phyloP scores from a whole-genome alignment of 2,329 filamentous ascomycete genomes.

The Penicillium hordei region DNA sequence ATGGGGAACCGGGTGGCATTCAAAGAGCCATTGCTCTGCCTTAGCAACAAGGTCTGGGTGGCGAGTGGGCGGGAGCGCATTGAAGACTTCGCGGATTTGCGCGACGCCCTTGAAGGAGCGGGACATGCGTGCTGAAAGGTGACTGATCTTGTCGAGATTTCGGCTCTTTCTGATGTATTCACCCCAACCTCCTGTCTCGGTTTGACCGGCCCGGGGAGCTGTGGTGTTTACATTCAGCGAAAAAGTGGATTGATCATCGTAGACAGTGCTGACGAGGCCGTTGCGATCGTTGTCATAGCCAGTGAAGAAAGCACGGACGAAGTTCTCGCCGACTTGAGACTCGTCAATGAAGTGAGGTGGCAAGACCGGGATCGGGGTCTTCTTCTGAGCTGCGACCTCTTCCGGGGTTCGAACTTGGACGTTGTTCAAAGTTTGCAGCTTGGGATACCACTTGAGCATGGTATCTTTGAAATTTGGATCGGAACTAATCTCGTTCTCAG shows the following conservation, averaged over 20 bases:
- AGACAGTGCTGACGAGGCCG: slow-evolving; percentile 64
- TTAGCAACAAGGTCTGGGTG: slow-evolving; percentile 71
- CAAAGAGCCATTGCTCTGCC: slow-evolving; percentile 74
- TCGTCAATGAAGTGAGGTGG: slow-evolving; percentile 73
- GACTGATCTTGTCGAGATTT: slow-evolving; percentile 70
- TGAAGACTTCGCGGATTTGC: slow-evolving; percentile 68
- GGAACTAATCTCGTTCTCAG: slow-evolving; percentile 70
- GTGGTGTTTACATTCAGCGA: slow-evolving; percentile 71
- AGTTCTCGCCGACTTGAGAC: slow-evolving; percentile 70
- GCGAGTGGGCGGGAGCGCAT: slow-evolving; percentile 66
- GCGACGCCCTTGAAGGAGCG: slow-evolving; percentile 65
- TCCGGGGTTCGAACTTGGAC: slow-evolving; percentile 70
- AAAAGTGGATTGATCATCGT: slow-evolving; percentile 74
- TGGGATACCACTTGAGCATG: slow-evolving; percentile 79
- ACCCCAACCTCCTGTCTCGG: slow-evolving; percentile 59
- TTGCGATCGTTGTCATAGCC: slow-evolving; percentile 71
- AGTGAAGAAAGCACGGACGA: slow-evolving; percentile 71
- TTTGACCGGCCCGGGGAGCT: slow-evolving; percentile 53
- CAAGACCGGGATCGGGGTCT: slow-evolving; percentile 60
- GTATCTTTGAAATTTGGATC: slow-evolving; percentile 64
- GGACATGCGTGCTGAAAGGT: slow-evolving; percentile 60
- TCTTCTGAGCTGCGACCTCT: slow-evolving; percentile 61
- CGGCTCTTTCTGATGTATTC: slow-evolving; percentile 75
- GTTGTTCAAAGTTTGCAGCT: slow-evolving; percentile 73
- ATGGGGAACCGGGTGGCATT: slow-evolving; percentile 72